These are phyloP conservation scores for Chimonanthus salicifolius DNA, from an alignment of 164 flowering plant species.

Conservation along the genomic window DNA sequence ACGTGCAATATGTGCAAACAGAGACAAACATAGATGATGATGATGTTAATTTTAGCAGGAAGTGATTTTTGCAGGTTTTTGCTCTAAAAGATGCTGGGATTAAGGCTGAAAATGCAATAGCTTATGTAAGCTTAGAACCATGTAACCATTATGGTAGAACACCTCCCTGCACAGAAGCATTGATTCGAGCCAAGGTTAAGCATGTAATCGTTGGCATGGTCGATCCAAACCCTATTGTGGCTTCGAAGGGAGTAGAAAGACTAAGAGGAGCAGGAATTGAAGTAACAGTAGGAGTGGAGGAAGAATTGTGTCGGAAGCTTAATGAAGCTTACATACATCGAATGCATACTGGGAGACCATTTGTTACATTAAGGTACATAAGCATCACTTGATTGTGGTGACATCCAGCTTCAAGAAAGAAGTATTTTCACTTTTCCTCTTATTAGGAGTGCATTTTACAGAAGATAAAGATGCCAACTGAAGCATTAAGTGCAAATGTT, in stretches of 20 bases:
- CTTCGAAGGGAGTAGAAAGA: slow-evolving; percentile 69
- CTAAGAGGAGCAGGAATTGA: slow-evolving; percentile 71
- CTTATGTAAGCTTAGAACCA: slow-evolving; percentile 93
- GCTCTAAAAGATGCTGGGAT: slow-evolving; percentile 85
- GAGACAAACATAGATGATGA: too few relatives aligned
- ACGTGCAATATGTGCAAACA: too few relatives aligned
- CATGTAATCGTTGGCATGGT: slow-evolving; percentile 92
- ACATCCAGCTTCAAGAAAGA: not conserved
- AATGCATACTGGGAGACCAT: slow-evolving; percentile 80
- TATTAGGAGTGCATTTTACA: too few relatives aligned
- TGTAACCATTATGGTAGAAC: slow-evolving; percentile 94
- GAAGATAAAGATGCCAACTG: too few relatives aligned
- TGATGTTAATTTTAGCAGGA: not conserved
- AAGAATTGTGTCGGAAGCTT: slow-evolving; percentile 70
- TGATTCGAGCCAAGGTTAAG: slow-evolving; percentile 82
- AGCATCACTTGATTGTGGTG: not conserved
- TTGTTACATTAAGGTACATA: slow-evolving; percentile 60
- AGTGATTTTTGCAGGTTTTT: slow-evolving; percentile 60
- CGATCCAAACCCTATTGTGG: slow-evolving; percentile 92
- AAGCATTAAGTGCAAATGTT: too few relatives aligned
- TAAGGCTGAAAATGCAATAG: slow-evolving; percentile 79
- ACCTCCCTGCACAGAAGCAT: slow-evolving; percentile 91
- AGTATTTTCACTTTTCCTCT: too few relatives aligned
- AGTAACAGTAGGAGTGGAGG: slow-evolving; percentile 73
- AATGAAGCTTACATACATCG: slow-evolving; percentile 74